Percentiles rank a stretch among this genome's conserved stretches.
These are phyloP conservation scores for Macrotyloma uniflorum DNA, from an alignment of 306 rosid species.

Conservation along the genomic window DNA sequence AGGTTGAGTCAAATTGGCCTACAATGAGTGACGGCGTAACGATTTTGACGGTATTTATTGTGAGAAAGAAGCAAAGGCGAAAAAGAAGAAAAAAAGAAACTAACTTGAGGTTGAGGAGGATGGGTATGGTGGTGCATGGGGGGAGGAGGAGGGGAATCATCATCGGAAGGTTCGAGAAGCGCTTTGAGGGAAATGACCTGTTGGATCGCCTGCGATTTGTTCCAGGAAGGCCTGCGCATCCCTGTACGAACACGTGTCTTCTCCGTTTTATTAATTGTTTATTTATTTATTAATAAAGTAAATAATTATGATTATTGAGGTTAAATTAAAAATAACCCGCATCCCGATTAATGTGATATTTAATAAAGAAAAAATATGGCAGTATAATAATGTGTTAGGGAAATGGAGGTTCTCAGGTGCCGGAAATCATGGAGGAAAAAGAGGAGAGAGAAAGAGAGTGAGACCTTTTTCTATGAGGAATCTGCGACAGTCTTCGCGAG, in stretches of 20 bases:
- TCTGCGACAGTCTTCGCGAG: conserved; percentile 98
- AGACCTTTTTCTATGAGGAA: conserved; percentile 93
- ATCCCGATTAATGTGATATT: conserved; percentile 14
- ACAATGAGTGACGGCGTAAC: not conserved
- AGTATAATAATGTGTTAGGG: not conserved
- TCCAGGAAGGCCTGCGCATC: conserved; percentile 99
- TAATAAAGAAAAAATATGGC: not conserved
- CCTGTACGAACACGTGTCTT: conserved; percentile 92
- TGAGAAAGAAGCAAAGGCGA: not conserved
- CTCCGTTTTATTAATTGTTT: not conserved
- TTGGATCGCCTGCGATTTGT: conserved; percentile 99
- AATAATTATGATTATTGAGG: not conserved
- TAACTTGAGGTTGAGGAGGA: conserved; percentile 12
- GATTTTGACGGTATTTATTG: not conserved
- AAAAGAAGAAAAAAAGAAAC: not conserved
- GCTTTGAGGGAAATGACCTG: conserved; percentile 98
- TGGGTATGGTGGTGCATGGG: conserved; percentile 12
- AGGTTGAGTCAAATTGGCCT: conserved; percentile 58
- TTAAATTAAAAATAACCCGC: not conserved
- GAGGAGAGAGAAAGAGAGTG: not conserved
- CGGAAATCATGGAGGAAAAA: conserved; percentile 63
- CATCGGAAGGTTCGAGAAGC: conserved; percentile 76
- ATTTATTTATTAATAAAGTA: not conserved
- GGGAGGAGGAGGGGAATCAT: conserved; percentile 66
- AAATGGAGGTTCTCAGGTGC: conserved; percentile 43